Base-by-base conservation (phyloP, 176 grass and related monocot genomes). In the Rhynchospora pubera region DNA sequence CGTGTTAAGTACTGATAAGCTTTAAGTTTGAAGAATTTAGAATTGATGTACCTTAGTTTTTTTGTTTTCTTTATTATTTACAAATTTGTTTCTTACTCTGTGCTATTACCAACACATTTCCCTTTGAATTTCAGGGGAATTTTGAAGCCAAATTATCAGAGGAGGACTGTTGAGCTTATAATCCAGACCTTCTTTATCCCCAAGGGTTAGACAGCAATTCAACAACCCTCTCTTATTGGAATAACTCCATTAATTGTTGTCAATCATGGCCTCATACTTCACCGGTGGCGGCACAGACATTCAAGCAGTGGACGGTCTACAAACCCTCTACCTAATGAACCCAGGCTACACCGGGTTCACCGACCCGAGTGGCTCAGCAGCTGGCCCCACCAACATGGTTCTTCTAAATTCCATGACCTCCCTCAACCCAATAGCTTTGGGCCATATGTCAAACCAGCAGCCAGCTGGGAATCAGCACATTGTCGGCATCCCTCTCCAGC, bases 251-350 rank as follows among this genome's bases (percentile, higher is more conserved):
- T 62, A 22, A 50, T 26, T 18, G 65, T 85, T 46, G 32, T 24
- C 65, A 23, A 48, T 24, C n/a, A 99, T 99, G 97, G 97, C 97
- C 34, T 65, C 91, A 11, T 99, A 96, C 65, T 99, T 89, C 86
- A 91, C 91, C 30, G 84, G 87, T 47, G 88, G 87, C 32, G 89
- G 78, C 79, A 90, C 89, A 22, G 96, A 99, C 47, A 91, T 99
- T 81, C 96, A 99, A 79, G 64, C 85, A 21, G 81, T 79, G 26
- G 97, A 96, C 45, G 88, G 91, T 26, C 87, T 99, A 28, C 97
- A 96, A 76, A 99, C 97, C 13, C 89, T 99, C 21, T 99, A 99
- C 82, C 91, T 99, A 19, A 96, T 99, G 97, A 99, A 99, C 79
- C 97, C 96, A 15, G 84, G 84, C 84, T 99, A 91, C 61, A 85